A percentile compares a stretch with the other conserved stretches of the same genome.
These are phyloP conservation scores for Marsdenia floribunda DNA, from an alignment of 257 asterid species.

Conservation along the genomic window DNA sequence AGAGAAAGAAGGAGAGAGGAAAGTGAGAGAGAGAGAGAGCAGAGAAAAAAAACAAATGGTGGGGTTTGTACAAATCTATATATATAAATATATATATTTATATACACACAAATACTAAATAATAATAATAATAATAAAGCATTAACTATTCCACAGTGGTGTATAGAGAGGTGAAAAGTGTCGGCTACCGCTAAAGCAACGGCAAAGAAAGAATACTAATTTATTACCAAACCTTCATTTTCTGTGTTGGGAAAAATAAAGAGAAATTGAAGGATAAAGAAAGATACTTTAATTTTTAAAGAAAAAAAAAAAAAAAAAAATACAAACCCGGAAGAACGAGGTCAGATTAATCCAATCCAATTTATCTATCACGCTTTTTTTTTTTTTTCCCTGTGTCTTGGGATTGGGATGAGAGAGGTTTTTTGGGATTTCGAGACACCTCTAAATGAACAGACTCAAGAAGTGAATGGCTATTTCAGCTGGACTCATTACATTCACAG, in stretches of 20 bases:
- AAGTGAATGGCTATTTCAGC: not conserved
- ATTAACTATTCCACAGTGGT: slow-evolving; percentile 2
- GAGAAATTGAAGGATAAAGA: not conserved
- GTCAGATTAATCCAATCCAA: slow-evolving; percentile 1
- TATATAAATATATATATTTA: not conserved
- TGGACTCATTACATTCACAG: slow-evolving; percentile 12
- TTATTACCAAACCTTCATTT: slow-evolving; percentile 5
- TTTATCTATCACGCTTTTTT: not conserved
- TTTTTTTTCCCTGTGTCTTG: slow-evolving; percentile 12
- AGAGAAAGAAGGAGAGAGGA: slow-evolving; percentile 6
- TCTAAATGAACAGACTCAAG: slow-evolving; percentile 4
- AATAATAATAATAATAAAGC: not conserved
- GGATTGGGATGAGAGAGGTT: slow-evolving; percentile 17
- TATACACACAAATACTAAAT: not conserved
- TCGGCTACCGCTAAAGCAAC: slow-evolving; percentile 23
- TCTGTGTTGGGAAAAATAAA: not conserved
- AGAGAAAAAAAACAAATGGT: slow-evolving; percentile 13
- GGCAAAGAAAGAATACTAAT: not conserved
- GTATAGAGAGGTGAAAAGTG: slow-evolving; percentile 41
- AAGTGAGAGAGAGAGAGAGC: slow-evolving; percentile 20
- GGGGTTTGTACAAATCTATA: slow-evolving; percentile 11
- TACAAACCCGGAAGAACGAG: not conserved
- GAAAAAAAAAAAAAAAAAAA: not conserved
- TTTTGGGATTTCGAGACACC: slow-evolving; percentile 5
- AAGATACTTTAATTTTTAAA: not conserved